Evolutionary conservation across 2,329 filamentous ascomycete species (phyloP), one percentile per base, ranked within the genome.

Genomic region (Colletotrichum horii): DNA sequence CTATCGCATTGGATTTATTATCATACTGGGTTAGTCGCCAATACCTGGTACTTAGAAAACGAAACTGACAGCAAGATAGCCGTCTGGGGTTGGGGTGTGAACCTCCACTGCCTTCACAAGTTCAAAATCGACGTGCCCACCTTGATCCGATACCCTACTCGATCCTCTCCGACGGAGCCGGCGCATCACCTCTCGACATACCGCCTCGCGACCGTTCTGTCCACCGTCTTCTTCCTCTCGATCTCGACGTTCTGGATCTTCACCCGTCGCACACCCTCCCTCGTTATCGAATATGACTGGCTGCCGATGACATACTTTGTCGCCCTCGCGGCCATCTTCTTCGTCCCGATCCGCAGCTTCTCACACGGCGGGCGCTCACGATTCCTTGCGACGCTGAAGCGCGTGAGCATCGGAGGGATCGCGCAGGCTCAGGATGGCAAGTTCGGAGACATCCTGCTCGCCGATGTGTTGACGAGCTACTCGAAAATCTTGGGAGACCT

Each of bases 391-490:
- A 96, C 93, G 0, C 87, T 98, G 60, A 92, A 92, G 76, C 93
- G 97, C 72, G 92, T 98, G 76, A 92, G 91, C 79, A 87, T 98
- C 58, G 97, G 97, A 28, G 96, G 96, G 0, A 89, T 99, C 28
- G 96, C 97, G 16, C 93, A 96, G 84, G 88, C 94, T 1, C 91
- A 94, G 79, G 94, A 98, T 84, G 96, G 96, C 70, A 98, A 98
- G 82, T 98, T 98, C 81, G 96, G 95, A 71, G 97, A 99, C 82
- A 94, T 98, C 68, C 87, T 99, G 74, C 91, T 99, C 22, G 96
- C 97, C 38, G 97, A 99, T 89, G 96, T 96, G 71, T 86, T 98
- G 79, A 99, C 97, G 56, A 97, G 95, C 81, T 99, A 98, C 83
- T 94, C 96, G 77, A 98, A 97, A 84, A 94, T 98, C 34, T 89